Percentiles rank a stretch among this genome's conserved stretches.
These are phyloP conservation scores for Suhomyces taliae DNA, from an alignment of 1,139 yeast genomes.

Conservation along the genomic window DNA sequence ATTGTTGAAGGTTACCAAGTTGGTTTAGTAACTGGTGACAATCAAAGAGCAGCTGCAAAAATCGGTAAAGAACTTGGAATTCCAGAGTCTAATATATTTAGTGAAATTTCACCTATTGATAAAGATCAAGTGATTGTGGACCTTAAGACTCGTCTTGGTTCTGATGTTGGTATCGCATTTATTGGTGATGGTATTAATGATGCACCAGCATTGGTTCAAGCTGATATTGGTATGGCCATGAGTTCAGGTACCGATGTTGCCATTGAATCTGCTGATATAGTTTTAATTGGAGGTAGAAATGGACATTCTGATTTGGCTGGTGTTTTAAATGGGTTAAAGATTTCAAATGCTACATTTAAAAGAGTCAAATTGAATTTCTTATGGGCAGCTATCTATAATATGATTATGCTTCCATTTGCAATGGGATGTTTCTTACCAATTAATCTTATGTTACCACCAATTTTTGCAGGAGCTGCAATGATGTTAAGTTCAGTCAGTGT, in stretches of 20 bases:
- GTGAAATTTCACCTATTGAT: conserved; percentile 75
- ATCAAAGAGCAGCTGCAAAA: conserved; percentile 56
- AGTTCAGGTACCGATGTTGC: conserved; percentile 95
- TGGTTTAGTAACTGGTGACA: conserved; percentile 95
- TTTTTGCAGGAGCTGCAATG: conserved; percentile 92
- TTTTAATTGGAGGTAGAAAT: conserved; percentile 45
- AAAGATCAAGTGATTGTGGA: conserved; percentile 67
- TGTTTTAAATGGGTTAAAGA: conserved; percentile 69
- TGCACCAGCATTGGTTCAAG: conserved; percentile 89
- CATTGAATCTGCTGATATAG: conserved; percentile 91
- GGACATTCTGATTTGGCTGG: conserved; percentile 54
- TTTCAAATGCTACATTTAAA: conserved; percentile 67
- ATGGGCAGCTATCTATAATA: conserved; percentile 84
- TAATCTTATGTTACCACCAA: conserved; percentile 78
- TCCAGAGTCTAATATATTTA: conserved; percentile 60
- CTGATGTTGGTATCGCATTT: conserved; percentile 61
- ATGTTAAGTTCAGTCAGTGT: conserved; percentile 90
- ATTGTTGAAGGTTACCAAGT: conserved; percentile 54
- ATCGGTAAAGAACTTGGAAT: conserved; percentile 74
- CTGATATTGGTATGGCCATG: conserved; percentile 88
- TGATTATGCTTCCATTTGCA: conserved; percentile 90
- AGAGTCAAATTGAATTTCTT: conserved; percentile 79
- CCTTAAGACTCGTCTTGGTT: conserved; percentile 50
- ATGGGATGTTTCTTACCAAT: conserved; percentile 88
- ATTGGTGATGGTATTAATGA: conserved; percentile 98